phyloP scores from a whole-genome alignment of 768 basidiomycete genomes.

The Mycena galericulata region DNA sequence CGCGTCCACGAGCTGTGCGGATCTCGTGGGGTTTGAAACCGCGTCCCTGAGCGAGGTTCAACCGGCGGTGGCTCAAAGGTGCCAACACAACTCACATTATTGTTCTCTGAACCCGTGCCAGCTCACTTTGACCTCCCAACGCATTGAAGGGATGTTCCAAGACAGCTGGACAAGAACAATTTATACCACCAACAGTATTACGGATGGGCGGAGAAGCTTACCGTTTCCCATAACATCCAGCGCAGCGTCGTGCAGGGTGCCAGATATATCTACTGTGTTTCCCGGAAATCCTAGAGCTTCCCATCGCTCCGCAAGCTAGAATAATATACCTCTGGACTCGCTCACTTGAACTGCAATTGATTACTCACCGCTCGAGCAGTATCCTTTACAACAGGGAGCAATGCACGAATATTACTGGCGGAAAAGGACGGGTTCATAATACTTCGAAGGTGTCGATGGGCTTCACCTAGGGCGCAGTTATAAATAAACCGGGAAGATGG shows the following conservation, averaged over 20 bases:
- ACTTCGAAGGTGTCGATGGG: conserved; percentile 15
- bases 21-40: neutral
- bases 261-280: too few species aligned
- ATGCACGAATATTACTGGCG: conserved; percentile 19
- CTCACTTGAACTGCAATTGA: neutral
- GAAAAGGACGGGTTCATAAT: conserved; percentile 33
- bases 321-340: too few species aligned
- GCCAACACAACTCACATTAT: neutral
- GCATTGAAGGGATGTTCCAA: neutral
- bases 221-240: too few species aligned
- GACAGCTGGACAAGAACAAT: neutral
- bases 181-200: neutral
- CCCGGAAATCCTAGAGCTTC: neutral
- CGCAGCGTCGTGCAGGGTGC: too few species aligned
- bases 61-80: neutral
- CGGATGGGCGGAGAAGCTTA: neutral
- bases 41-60: neutral
- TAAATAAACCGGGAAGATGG: neutral
- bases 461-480: neutral
- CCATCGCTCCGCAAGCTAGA: conserved; percentile 7
- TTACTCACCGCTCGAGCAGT: conserved; percentile 22
- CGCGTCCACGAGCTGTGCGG: neutral
- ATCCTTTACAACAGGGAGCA: conserved; percentile 13
- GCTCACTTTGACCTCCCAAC: neutral
- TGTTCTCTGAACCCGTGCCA: neutral